Evolutionary conservation across 257 asterid species (phyloP).

Genomic region (Jacaranda copaia): DNA sequence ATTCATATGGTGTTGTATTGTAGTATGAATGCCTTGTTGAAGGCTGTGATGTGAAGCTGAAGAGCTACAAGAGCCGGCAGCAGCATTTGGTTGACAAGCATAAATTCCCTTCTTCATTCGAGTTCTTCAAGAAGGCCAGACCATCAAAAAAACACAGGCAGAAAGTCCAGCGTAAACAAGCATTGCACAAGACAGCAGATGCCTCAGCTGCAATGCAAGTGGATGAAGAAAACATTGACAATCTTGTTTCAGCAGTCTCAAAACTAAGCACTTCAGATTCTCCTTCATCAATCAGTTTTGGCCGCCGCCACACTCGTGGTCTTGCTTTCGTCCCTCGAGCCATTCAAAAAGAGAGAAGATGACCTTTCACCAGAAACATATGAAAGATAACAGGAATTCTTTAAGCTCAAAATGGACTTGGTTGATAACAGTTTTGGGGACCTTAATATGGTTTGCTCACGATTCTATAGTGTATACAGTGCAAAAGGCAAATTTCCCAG

Average conservation of each 20-base stretch:
- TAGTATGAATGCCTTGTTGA: slow-evolving; percentile 97
- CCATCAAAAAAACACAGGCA: slow-evolving; percentile 91
- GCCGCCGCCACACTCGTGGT: slow-evolving; percentile 75
- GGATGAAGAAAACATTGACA: slow-evolving; percentile 71
- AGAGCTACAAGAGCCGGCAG: slow-evolving; percentile 87
- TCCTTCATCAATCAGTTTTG: slow-evolving; percentile 85
- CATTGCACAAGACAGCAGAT: slow-evolving; percentile 43
- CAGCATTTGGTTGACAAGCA: slow-evolving; percentile 94
- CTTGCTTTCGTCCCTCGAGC: slow-evolving; percentile 77
- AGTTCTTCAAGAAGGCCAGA: slow-evolving; percentile 79
- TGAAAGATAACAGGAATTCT: slow-evolving; percentile 28
- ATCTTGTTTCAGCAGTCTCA: slow-evolving; percentile 83
- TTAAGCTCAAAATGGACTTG: not conserved
- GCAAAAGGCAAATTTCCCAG: not conserved
- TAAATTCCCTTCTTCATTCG: slow-evolving; percentile 79
- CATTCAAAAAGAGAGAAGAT: slow-evolving; percentile 57
- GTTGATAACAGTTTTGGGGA: not conserved
- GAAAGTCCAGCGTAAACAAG: slow-evolving; percentile 52
- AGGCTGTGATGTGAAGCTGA: slow-evolving; percentile 85
- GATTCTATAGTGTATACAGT: not conserved
- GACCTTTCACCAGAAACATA: slow-evolving; percentile 31
- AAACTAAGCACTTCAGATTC: slow-evolving; percentile 81
- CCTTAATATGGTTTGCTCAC: not conserved
- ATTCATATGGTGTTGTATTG: slow-evolving; percentile 20
- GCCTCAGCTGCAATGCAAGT: slow-evolving; percentile 71